A percentile compares a stretch with the other conserved stretches of the same genome.
Conservation (phyloP, 164 flowering plant genomes). For the Tetracentron sinense region DNA sequence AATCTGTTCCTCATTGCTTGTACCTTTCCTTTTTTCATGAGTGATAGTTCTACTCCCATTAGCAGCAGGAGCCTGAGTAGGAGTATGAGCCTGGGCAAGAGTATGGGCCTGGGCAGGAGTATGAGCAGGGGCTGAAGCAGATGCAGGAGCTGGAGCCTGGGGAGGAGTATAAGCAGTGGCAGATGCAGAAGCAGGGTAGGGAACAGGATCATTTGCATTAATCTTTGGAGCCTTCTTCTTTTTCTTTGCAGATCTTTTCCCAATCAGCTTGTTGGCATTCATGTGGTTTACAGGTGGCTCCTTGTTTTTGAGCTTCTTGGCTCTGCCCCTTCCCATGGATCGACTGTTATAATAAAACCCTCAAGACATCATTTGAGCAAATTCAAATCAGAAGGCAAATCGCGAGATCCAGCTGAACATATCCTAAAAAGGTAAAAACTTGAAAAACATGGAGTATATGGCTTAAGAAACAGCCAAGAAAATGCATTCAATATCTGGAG, state of each 20-base stretch:
- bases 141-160: neutral
- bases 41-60: neutral
- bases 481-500: too few relatives aligned
- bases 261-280: constrained; percentile 3
- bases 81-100: neutral
- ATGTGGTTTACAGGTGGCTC: neutral
- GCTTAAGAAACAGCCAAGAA: too few relatives aligned
- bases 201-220: neutral
- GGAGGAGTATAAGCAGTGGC: neutral
- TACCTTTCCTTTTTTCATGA: constrained; percentile 1
- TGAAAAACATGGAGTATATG: too few relatives aligned
- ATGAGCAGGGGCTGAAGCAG: neutral
- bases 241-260: constrained; percentile 3
- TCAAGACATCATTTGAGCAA: neutral
- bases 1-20: constrained; percentile 3
- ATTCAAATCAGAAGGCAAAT: too few relatives aligned
- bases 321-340: constrained; percentile 8
- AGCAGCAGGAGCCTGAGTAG: neutral
- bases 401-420: too few relatives aligned
- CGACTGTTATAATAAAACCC: neutral
- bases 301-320: constrained; percentile 8
- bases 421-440: too few relatives aligned
- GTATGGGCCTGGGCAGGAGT: neutral
- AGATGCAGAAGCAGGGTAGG: neutral
- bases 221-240: neutral